Base-by-base conservation (phyloP, 2,329 filamentous ascomycete genomes). In the Verticillium isaacii region DNA sequence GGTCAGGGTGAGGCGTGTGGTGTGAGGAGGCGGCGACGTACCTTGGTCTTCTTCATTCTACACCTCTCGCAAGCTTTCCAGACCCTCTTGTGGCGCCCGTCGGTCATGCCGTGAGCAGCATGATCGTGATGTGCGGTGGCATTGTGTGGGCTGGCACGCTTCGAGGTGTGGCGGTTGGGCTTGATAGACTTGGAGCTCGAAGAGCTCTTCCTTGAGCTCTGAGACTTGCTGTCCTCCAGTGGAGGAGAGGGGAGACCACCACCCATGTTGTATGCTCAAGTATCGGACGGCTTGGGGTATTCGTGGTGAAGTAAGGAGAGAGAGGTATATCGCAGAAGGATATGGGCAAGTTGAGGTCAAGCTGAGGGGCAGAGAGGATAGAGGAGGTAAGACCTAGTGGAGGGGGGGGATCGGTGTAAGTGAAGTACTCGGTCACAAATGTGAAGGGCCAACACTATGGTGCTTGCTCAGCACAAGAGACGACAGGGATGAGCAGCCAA, bases 1-100 rank as follows among this genome's bases (percentile, higher is more conserved):
- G 12, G 29, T 9, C 25, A 12, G 32, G 54, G 23, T 17, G 8
- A 19, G 19, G 14, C 32, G 54, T 32, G 54, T 29, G 14, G n/a
- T 32, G 3, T 39, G 19, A 15, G 4, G 23, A 23, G 23, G 23
- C 12, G 5, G 36, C 7, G 25, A 39, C 64, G 58, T 74, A 86
- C 85, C 85, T 88, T 88, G 60, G 86, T 89, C 78, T 89, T 89
- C 80, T 88, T 89, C 84, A 88, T 88, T 66, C 85, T 78, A 77
- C 85, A 89, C 66, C 86, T 77, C 74, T 88, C 85, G 66, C 86
- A 89, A 19, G 86, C 86, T 71, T 88, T 88, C 85, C 85, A 88
- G 60, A 88, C 85, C 66, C 86, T 78, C 77, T 88, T 88, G 69
- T 88, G 84, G 65, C 85, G 79, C 57, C 80, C 81, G 66, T 87